phyloP scores from a whole-genome alignment of 2,329 filamentous ascomycete genomes.

The Cadophora sp. region DNA sequence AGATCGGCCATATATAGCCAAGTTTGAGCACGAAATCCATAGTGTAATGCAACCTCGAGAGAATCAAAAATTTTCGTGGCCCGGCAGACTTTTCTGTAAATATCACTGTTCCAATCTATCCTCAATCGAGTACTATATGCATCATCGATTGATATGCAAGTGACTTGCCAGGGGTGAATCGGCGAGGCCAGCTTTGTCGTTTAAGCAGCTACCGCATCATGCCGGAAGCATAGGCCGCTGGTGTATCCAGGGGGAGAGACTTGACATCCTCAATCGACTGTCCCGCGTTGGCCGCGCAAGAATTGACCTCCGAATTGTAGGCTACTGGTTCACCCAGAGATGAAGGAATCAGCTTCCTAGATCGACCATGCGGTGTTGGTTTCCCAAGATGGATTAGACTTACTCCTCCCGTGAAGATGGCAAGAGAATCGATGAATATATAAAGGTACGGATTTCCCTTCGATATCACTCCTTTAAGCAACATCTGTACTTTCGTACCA shows the following conservation, averaged over 20 bases:
- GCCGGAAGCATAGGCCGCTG: background rate
- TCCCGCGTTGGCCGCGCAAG: slow-evolving; percentile 24
- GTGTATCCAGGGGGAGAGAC: slow-evolving; percentile 17
- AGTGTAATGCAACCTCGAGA: slow-evolving; percentile 15
- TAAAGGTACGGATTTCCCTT: slow-evolving; percentile 18
- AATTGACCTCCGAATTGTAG: slow-evolving; percentile 18
- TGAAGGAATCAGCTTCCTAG: slow-evolving; percentile 3
- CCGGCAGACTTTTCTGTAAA: slow-evolving; percentile 5
- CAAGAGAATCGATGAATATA: slow-evolving; percentile 18
- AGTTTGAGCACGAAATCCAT: slow-evolving; percentile 13
- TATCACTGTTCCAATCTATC: slow-evolving; percentile 17
- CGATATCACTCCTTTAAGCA: slow-evolving; percentile 16
- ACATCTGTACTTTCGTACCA: slow-evolving; percentile 17
- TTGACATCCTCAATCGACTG: slow-evolving; percentile 19
- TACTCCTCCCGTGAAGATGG: slow-evolving; percentile 9
- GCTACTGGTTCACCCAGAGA: background rate
- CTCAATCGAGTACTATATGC: slow-evolving; percentile 15
- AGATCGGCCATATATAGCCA: slow-evolving; percentile 15
- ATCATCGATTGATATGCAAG: slow-evolving; percentile 12
- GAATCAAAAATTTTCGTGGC: slow-evolving; percentile 14
- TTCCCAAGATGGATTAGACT: slow-evolving; percentile 16
- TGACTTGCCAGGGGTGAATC: slow-evolving; percentile 15
- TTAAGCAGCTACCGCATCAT: slow-evolving; percentile 18
- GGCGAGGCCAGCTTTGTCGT: slow-evolving; percentile 2
- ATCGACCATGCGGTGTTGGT: slow-evolving; percentile 14